A percentile compares a stretch with the other conserved stretches of the same genome.
phyloP scores from a whole-genome alignment of 176 grass and related monocot species.

The Hsuehochloa calcarea region DNA sequence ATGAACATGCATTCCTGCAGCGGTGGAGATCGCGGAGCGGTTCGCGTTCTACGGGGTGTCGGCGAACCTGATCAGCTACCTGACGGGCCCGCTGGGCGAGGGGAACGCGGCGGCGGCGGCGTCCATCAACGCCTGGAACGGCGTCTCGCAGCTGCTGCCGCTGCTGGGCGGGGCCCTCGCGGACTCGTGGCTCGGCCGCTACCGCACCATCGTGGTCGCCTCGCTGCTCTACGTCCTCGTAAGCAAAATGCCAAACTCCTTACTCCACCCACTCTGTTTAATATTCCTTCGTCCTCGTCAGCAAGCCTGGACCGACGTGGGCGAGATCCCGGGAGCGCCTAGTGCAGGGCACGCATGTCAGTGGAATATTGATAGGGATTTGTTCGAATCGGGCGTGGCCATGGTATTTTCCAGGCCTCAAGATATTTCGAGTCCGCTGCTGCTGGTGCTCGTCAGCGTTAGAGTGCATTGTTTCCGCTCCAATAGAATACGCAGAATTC shows the following conservation, averaged over 20 bases:
- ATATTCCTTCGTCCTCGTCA: no score
- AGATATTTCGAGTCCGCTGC: background rate
- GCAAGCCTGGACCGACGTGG: no score
- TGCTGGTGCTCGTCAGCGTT: no score
- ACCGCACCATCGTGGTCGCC: slow-evolving; percentile 50
- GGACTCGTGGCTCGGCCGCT: slow-evolving; percentile 64
- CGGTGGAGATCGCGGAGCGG: slow-evolving; percentile 51
- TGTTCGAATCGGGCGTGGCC: background rate
- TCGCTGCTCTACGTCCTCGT: slow-evolving; percentile 46
- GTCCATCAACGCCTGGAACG: slow-evolving; percentile 57
- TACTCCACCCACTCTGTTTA: background rate
- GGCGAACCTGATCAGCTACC: slow-evolving; percentile 60
- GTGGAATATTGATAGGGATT: background rate
- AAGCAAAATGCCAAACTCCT: background rate
- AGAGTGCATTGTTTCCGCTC: no score
- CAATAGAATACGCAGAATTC: no score
- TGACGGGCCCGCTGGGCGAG: slow-evolving; percentile 59
- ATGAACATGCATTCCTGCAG: slow-evolving; percentile 17
- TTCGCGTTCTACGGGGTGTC: slow-evolving; percentile 55
- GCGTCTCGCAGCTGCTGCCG: slow-evolving; percentile 59
- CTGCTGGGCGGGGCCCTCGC: slow-evolving; percentile 53
- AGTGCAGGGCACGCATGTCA: background rate
- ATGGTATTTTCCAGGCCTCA: background rate
- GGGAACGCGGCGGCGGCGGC: slow-evolving; percentile 43
- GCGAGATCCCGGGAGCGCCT: no score